These are phyloP conservation scores for Pythium dissotocum DNA, from an alignment of 352 stramenopile species.

Conservation along the genomic window DNA sequence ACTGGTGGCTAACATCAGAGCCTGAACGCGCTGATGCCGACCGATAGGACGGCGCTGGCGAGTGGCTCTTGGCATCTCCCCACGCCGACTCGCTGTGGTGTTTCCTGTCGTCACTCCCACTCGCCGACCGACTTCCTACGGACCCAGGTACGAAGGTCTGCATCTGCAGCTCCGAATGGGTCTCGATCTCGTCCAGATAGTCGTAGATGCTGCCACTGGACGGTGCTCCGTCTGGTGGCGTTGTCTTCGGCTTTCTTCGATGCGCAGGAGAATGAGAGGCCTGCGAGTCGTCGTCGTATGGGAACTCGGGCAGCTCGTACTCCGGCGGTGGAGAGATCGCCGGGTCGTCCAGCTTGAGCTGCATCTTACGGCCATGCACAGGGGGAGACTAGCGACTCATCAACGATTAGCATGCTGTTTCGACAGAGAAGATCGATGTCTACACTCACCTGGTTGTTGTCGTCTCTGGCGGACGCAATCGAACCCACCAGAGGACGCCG, in stretches of 20 bases:
- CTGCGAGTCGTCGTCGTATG: constrained; percentile 34
- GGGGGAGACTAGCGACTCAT: constrained; percentile 10
- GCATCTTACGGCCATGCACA: constrained; percentile 26
- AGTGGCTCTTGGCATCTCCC: constrained; percentile 29
- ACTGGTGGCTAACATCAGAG: constrained; percentile 47
- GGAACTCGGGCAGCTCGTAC: constrained; percentile 33
- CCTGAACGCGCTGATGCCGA: constrained; percentile 35
- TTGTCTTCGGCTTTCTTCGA: constrained; percentile 6
- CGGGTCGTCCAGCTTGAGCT: constrained; percentile 54
- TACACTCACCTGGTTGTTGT: constrained; percentile 34
- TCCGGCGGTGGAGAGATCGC: constrained; percentile 32
- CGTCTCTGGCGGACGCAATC: constrained; percentile 3
- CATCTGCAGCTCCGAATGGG: constrained; percentile 53
- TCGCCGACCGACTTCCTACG: constrained; percentile 13
- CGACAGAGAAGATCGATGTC: constrained; percentile 1
- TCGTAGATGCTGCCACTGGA: constrained; percentile 66
- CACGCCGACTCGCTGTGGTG: constrained; percentile 36
- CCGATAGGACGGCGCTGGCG: constrained; percentile 34
- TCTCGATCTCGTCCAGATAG: constrained; percentile 77
- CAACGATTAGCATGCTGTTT: background rate
- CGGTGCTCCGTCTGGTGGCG: background rate
- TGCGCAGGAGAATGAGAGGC: constrained; percentile 30
- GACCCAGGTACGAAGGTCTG: constrained; percentile 30
- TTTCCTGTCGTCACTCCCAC: constrained; percentile 20
- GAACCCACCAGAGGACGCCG: constrained; percentile 3